Base-by-base conservation (phyloP, 208 protist species). In the Leishmania martiniquensis region DNA sequence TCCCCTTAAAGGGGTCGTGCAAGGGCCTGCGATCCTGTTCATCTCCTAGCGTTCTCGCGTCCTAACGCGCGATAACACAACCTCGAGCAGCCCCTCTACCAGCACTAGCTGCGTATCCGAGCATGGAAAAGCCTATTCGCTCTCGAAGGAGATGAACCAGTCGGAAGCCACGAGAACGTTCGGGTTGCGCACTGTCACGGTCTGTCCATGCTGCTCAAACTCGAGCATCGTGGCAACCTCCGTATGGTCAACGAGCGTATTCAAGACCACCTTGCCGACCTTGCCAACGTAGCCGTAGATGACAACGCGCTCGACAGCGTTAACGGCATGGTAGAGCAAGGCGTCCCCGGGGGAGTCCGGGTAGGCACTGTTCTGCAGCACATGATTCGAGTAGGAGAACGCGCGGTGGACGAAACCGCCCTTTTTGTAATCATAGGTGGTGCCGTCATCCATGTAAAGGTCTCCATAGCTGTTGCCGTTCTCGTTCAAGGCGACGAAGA, bases 401-500 rank as follows among this genome's bases (percentile, higher is more conserved):
- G 59, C 71, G n/a, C 91, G 84, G 57, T 89, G 81, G 55, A 84
- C 72, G 59, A 88, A 97, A 3, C 66, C 79, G 12, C 93, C 93
- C 0, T 52, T 77, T 39, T 88, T n/a, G 78, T 91, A 97, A 66
- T 89, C 79, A 70, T 91, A 95, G 42, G 86, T 91, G 39, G 81
- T 81, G 9, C 91, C 93, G 45, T 97, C 93, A 70, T 97, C 93
- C 0, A 94, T 72, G 82, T 91, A 97, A 20, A 97, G 82, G 32
- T 94, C 89, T 4, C 93, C 93, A 55, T 78, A 72, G 74, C 90
- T 91, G 77, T 87, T 87, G 47, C 89, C 89, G 25, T 88, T 63
- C 22, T 81, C 85, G 72, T 94, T 88, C 42, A 98, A 88, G 0
- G 97, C 96, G 22, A 99, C 90, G 60, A 88, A 89, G 17, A 99